These are phyloP conservation scores for Athelia sp. DNA, from an alignment of 1,284 basidiomycete genomes.

Conservation along the genomic window DNA sequence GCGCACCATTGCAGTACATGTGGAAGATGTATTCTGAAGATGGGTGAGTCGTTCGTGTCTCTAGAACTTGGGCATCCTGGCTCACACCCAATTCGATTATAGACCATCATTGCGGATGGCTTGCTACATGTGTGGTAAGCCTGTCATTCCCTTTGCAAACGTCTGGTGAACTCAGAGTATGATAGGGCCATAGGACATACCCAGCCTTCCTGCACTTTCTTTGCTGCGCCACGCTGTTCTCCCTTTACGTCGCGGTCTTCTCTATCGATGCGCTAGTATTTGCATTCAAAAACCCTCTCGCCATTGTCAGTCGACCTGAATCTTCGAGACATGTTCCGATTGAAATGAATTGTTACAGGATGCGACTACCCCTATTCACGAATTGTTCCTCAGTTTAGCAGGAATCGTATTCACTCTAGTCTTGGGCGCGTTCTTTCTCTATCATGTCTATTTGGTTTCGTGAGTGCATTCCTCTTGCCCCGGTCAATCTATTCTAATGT, in stretches of 20 bases:
- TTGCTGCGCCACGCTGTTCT: constrained; percentile 58
- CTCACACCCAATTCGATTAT: no score
- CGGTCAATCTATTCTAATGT: constrained; percentile 1
- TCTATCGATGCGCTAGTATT: constrained; percentile 56
- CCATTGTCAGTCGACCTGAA: constrained; percentile 41
- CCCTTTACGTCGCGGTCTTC: constrained; percentile 57
- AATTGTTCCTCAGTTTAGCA: constrained; percentile 58
- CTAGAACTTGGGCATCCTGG: constrained; percentile 12
- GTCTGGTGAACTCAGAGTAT: constrained; percentile 2
- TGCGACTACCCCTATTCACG: constrained; percentile 65
- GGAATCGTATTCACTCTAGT: constrained; percentile 63
- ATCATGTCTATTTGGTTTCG: constrained; percentile 79
- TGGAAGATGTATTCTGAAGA: constrained; percentile 77
- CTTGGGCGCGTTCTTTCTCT: constrained; percentile 72
- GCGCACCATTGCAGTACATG: constrained; percentile 81
- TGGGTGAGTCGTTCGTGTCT: constrained; percentile 54
- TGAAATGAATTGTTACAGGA: constrained; percentile 35
- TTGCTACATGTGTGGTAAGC: constrained; percentile 75
- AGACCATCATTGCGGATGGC: constrained; percentile 92
- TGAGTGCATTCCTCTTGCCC: constrained; percentile 33
- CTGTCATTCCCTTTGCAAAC: background rate
- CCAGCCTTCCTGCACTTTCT: constrained; percentile 85
- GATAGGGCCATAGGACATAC: constrained; percentile 79
- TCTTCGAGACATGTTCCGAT: constrained; percentile 1
- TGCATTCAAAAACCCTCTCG: constrained; percentile 60